Conservation (phyloP, 345 rosid genomes). For the Ricinus communis region DNA sequence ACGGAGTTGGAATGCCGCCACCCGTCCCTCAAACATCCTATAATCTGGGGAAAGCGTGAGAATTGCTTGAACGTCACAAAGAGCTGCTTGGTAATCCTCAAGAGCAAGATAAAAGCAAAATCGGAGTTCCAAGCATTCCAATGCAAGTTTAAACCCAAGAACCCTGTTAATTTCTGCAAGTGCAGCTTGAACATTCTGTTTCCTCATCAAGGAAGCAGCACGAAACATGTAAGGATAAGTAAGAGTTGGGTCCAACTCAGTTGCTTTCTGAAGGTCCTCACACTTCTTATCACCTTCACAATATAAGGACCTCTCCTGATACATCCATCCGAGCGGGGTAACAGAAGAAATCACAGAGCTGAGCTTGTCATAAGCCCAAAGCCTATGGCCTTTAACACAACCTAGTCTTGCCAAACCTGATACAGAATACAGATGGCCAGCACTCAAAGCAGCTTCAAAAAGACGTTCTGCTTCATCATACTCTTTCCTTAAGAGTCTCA, state of each 20-base stretch:
- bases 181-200: conserved; percentile 73
- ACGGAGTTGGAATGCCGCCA: conserved; percentile 81
- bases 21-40: conserved; percentile 93
- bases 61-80: conserved; percentile 92
- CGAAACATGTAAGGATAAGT: conserved; percentile 95
- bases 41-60: conserved; percentile 85
- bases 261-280: conserved; percentile 89
- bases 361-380: conserved; percentile 74
- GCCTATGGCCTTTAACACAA: conserved; percentile 58
- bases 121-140: conserved; percentile 95
- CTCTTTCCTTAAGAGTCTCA: conserved; percentile 76
- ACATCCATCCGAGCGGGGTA: conserved; percentile 87
- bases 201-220: conserved; percentile 78
- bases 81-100: conserved; percentile 80
- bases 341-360: conserved; percentile 69
- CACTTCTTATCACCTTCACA: conserved; percentile 73
- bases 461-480: conserved; percentile 71
- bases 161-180: conserved; percentile 79
- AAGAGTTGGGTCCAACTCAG: conserved; percentile 84
- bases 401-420: conserved; percentile 87
- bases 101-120: conserved; percentile 90
- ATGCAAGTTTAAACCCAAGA: conserved; percentile 89
- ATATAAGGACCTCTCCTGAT: conserved; percentile 88
- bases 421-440: conserved; percentile 76
- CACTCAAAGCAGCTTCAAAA: conserved; percentile 61